These are phyloP conservation scores for Udeniomyces megalosporus DNA, from an alignment of 768 basidiomycete species.

Conservation along the genomic window DNA sequence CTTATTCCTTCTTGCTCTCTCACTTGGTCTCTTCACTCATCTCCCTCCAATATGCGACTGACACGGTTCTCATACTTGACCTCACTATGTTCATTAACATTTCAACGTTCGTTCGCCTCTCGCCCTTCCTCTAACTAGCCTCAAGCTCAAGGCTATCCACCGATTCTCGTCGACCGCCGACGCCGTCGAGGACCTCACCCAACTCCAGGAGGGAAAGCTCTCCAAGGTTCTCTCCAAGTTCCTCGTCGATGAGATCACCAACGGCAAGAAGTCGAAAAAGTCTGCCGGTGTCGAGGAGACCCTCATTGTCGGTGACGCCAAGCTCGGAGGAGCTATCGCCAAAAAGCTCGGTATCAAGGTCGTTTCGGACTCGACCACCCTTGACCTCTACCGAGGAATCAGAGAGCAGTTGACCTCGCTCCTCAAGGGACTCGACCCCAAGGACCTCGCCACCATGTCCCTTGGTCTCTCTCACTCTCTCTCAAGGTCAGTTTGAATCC, in stretches of 20 bases:
- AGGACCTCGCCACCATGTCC: slow-evolving; percentile 93
- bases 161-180: slow-evolving; percentile 91
- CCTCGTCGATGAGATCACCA: slow-evolving; percentile 38
- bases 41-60: not conserved
- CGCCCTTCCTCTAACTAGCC: slow-evolving; percentile 38
- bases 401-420: slow-evolving; percentile 70
- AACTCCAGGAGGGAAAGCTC: slow-evolving; percentile 79
- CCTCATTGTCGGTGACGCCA: slow-evolving; percentile 68
- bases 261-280: slow-evolving; percentile 43
- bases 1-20: not conserved
- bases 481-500: slow-evolving; percentile 45
- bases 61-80: too few relatives aligned
- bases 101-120: not conserved
- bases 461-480: slow-evolving; percentile 92
- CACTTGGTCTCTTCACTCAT: not conserved
- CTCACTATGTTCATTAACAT: too few relatives aligned
- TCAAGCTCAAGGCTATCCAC: slow-evolving; percentile 89
- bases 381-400: slow-evolving; percentile 91
- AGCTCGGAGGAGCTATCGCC: slow-evolving; percentile 79
- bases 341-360: slow-evolving; percentile 92
- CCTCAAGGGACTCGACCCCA: slow-evolving; percentile 77
- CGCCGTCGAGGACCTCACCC: slow-evolving; percentile 91
- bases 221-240: slow-evolving; percentile 89
- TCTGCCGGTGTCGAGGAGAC: slow-evolving; percentile 59
- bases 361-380: slow-evolving; percentile 39